Percentiles rank a stretch among this genome's conserved stretches.
Conservation (phyloP, 2,329 filamentous ascomycete species). For the Dothistroma pini region DNA sequence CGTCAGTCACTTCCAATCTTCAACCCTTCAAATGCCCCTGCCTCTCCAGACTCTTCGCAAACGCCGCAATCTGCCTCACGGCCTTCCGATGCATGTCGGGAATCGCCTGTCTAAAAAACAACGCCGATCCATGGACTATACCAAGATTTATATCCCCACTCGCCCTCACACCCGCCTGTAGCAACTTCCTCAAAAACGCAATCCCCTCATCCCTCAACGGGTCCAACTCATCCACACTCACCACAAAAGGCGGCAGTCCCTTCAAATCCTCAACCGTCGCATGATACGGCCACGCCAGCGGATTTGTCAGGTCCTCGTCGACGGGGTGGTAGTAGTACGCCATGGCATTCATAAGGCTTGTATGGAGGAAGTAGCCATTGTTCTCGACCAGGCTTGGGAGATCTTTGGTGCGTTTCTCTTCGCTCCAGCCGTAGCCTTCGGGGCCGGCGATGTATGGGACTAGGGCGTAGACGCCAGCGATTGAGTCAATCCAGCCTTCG, state of each 20-base stretch:
- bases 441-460: conserved; percentile 26
- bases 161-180: conserved; percentile 26
- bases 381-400: conserved; percentile 29
- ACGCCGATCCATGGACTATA: conserved; percentile 21
- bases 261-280: conserved; percentile 27
- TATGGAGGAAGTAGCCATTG: conserved; percentile 28
- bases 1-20: background rate
- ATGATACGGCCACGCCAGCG: conserved; percentile 33
- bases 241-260: conserved; percentile 28
- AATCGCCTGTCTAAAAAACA: conserved; percentile 28
- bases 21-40: background rate
- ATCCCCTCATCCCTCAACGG: conserved; percentile 32
- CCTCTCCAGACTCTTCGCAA: conserved; percentile 17
- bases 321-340: conserved; percentile 17
- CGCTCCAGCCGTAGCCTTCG: conserved; percentile 12
- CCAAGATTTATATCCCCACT: conserved; percentile 29
- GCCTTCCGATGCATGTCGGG: conserved; percentile 25
- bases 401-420: conserved; percentile 11
- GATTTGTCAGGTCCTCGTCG: conserved; percentile 16
- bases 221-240: conserved; percentile 33
- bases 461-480: conserved; percentile 27
- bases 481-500: conserved; percentile 27
- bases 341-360: conserved; percentile 11
- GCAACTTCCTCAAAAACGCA: conserved; percentile 26
- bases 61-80: conserved; percentile 23